Base-by-base conservation (phyloP, 768 basidiomycete genomes). In the Lactarius sanguifluus region DNA sequence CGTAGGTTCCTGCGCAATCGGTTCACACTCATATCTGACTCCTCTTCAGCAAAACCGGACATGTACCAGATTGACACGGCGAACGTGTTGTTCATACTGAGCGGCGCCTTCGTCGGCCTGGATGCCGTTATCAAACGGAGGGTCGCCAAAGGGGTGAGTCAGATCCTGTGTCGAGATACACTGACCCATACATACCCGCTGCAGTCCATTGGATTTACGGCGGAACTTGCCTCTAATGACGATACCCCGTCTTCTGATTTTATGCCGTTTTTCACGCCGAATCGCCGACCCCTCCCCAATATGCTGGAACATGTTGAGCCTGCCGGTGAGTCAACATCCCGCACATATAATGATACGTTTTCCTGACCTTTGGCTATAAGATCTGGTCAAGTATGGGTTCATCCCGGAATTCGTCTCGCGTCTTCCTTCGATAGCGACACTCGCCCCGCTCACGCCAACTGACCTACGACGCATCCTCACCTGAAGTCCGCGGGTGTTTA, bases 321-420 rank as follows among this genome's bases (percentile, higher is more conserved):
- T 25, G 73, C 74, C 64, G 91, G 91, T 86, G 70, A 64, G 79
- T 69, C 18, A 18, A 28, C n/a, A 4, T 47, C 20, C 4, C 50
- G 6, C 32, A 54, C 4, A 7, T 30, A 57, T 36, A 34, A 5
- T 15, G 47, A 25, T 13, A 20, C 32, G 16, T 15, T 43, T 58
- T 20, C 12, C 43, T 58, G 40, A 62, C 36, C 18, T 28, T 45
- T 10, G 61, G 56, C 23, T 56, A 32, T 40, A 18, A 86, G 94
- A 98, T 79, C 83, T 98, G 12, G 83, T 91, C 4, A 86, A 88
- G 82, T 97, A 90, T 68, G 95, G 95, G 84, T 91, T 97, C 69
- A 98, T 98, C 65, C 96, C 96, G 28, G 96, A 98, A 77, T 98
- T 98, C 71, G 84, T 96, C 59, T 94, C 92, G 20, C 90, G 96